Conservation (phyloP, 108 stramenopile genomes). For the Cyclotella distinguenda region DNA sequence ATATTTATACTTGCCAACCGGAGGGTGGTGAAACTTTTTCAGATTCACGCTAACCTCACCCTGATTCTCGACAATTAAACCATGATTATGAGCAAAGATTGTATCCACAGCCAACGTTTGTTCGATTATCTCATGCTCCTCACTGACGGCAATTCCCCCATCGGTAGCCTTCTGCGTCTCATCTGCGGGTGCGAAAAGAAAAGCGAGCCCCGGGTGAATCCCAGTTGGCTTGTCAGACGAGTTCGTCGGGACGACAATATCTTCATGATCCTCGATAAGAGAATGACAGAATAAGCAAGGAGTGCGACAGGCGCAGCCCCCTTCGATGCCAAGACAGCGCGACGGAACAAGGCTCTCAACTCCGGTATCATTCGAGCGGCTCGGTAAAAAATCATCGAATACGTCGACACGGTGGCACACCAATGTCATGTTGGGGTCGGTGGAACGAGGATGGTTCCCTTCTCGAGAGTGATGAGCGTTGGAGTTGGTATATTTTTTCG, state of each 20-base stretch:
- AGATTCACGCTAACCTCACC: conserved; percentile 17
- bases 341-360: conserved; percentile 8
- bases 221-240: conserved; percentile 12
- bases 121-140: neutral
- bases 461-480: conserved; percentile 3
- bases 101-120: conserved; percentile 22
- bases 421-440: conserved; percentile 34
- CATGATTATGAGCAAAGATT: conserved; percentile 50
- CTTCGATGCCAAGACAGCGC: conserved; percentile 28
- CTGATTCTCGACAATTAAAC: conserved; percentile 10
- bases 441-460: conserved; percentile 1
- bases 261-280: conserved; percentile 19
- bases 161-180: conserved; percentile 2
- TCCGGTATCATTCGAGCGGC: neutral
- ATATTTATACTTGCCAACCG: conserved; percentile 35
- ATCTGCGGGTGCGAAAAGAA: conserved; percentile 18
- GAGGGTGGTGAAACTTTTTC: conserved; percentile 44
- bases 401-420: conserved; percentile 47
- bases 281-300: conserved; percentile 44
- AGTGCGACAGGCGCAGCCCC: conserved; percentile 40
- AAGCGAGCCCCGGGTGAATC: conserved; percentile 34
- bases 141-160: neutral
- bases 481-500: neutral
- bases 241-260: neutral
- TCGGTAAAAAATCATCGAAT: conserved; percentile 49